These are phyloP conservation scores for Microcyclosporella mali DNA, from an alignment of 2,329 filamentous ascomycete species.

Conservation along the genomic window DNA sequence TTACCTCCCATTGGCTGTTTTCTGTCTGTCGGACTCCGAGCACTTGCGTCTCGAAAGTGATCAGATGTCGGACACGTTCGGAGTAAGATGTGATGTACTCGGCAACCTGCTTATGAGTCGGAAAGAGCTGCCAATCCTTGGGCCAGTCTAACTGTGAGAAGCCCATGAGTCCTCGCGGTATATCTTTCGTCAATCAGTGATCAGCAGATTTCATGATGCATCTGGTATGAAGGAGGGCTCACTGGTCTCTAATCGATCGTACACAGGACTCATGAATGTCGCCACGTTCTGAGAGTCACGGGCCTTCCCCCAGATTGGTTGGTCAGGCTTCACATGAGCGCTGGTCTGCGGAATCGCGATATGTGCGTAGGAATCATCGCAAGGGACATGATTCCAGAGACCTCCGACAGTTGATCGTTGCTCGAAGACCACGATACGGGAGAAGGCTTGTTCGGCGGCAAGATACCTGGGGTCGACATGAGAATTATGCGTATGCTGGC, in stretches of 20 bases:
- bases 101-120: constrained; percentile 63
- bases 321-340: constrained; percentile 54
- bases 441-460: constrained; percentile 62
- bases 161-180: constrained; percentile 70
- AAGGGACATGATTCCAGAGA: constrained; percentile 72
- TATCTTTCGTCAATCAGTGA: constrained; percentile 41
- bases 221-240: too few relatives aligned
- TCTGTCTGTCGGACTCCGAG: constrained; percentile 45
- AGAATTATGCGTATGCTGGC: background rate
- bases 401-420: constrained; percentile 72
- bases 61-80: constrained; percentile 57
- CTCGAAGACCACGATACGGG: constrained; percentile 71
- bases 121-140: constrained; percentile 63
- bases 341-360: constrained; percentile 61
- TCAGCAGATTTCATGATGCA: too few relatives aligned
- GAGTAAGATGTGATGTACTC: constrained; percentile 70
- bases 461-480: constrained; percentile 48
- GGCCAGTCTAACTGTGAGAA: constrained; percentile 59
- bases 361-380: constrained; percentile 38
- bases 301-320: constrained; percentile 48
- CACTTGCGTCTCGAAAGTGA: constrained; percentile 67
- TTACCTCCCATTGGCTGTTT: constrained; percentile 53
- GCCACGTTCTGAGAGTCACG: constrained; percentile 32
- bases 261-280: constrained; percentile 75
- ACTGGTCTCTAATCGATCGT: constrained; percentile 71